Evolutionary conservation across 306 rosid species (phyloP).

Genomic region (Vigna unguiculata): DNA sequence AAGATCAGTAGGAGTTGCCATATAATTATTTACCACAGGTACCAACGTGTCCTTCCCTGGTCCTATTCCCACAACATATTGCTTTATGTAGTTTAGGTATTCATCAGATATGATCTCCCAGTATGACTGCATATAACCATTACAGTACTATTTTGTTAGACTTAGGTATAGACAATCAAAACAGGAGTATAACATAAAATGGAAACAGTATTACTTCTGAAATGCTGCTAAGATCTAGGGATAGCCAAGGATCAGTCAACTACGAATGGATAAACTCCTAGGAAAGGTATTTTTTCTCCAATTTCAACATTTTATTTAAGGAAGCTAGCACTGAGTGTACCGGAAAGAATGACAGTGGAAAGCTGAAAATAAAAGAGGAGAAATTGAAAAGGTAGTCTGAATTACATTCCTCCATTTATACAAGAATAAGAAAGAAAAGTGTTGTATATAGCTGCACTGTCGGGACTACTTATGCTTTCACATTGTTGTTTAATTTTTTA

Average conservation of each 20-base stretch:
- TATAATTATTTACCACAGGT: slow-evolving; percentile 63
- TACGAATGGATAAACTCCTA: neutral
- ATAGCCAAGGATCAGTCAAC: slow-evolving; percentile 6
- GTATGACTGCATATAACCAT: slow-evolving; percentile 72
- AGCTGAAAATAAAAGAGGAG: slow-evolving; percentile 1
- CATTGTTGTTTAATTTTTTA: neutral
- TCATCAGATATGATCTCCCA: slow-evolving; percentile 89
- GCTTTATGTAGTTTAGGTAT: slow-evolving; percentile 70
- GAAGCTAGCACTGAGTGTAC: neutral
- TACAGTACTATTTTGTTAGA: slow-evolving; percentile 28
- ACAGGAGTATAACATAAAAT: slow-evolving; percentile 12
- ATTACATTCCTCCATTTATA: neutral
- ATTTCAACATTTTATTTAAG: slow-evolving; percentile 18
- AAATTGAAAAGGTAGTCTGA: slow-evolving; percentile 8
- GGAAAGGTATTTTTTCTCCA: neutral
- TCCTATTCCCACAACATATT: slow-evolving; percentile 89
- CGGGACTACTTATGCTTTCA: neutral
- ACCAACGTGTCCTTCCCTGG: slow-evolving; percentile 94
- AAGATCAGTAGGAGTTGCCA: slow-evolving; percentile 68
- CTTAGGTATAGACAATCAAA: slow-evolving; percentile 14
- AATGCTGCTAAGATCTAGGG: slow-evolving; percentile 14
- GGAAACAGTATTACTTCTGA: neutral
- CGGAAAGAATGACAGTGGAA: neutral
- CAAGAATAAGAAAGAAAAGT: slow-evolving; percentile 1
- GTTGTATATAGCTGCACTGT: neutral